Percentiles rank a stretch among this genome's conserved stretches.
Evolutionary conservation across 2,329 filamentous ascomycete species (phyloP).

Genomic region (Ophiostoma triangulosporum): DNA sequence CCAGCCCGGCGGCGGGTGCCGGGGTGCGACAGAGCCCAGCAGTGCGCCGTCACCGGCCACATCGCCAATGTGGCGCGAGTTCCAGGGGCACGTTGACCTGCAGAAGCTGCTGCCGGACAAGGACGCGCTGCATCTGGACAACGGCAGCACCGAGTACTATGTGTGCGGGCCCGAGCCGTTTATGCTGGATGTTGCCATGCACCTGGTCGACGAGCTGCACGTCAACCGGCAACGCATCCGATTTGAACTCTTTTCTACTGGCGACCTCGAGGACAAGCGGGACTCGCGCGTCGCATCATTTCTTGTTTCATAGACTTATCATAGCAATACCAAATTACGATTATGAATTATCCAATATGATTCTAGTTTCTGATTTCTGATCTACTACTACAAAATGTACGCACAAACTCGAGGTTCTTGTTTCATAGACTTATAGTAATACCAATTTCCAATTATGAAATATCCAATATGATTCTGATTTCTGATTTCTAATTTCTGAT

Average conservation of each 20-base stretch:
- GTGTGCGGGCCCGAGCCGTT: conserved; percentile 42
- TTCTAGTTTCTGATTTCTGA: no score
- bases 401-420: no score
- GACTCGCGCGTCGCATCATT: conserved; percentile 8
- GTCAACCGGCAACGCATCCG: conserved; percentile 27
- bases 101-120: conserved; percentile 23
- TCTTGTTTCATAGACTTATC: background rate
- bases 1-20: background rate
- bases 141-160: conserved; percentile 36
- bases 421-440: no score
- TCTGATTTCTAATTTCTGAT: no score
- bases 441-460: no score
- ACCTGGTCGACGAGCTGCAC: conserved; percentile 25
- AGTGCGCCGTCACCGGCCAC: conserved; percentile 27
- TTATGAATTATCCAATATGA: no score
- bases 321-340: no score
- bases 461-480: no score
- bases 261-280: conserved; percentile 17
- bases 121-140: conserved; percentile 30
- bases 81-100: conserved; percentile 34
- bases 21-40: conserved; percentile 20
- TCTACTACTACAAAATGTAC: no score
- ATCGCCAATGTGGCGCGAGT: conserved; percentile 20
- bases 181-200: conserved; percentile 36
- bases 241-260: conserved; percentile 34